Conservation (phyloP, 2,329 filamentous ascomycete genomes). For the Botryotinia calthae region DNA sequence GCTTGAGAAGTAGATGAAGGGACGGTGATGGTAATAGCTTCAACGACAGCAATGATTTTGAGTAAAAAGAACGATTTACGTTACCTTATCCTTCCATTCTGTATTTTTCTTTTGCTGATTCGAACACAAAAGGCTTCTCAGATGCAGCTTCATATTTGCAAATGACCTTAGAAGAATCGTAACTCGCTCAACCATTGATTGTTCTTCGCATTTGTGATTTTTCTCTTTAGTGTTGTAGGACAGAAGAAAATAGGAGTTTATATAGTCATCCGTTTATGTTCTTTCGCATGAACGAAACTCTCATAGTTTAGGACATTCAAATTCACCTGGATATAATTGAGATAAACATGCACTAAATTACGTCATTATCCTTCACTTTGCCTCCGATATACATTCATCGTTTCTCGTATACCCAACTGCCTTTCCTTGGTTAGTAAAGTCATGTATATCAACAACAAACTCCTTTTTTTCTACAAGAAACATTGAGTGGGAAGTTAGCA, state of each 20-base stretch:
- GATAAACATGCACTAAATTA: background rate
- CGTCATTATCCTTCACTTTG: background rate
- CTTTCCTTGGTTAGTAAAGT: background rate
- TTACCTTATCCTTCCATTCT: background rate
- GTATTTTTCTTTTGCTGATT: background rate
- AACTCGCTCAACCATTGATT: background rate
- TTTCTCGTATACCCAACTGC: background rate
- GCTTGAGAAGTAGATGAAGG: background rate
- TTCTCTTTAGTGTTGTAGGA: background rate
- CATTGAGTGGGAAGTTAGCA: no score
- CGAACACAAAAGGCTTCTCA: background rate
- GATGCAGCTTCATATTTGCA: background rate
- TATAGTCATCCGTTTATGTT: background rate
- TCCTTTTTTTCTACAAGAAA: no score
- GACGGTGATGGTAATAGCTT: background rate
- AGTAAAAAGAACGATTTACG: background rate
- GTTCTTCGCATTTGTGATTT: background rate
- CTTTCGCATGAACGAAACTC: background rate
- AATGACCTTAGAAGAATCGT: background rate
- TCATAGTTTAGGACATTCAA: background rate
- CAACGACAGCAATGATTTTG: background rate
- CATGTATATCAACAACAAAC: background rate
- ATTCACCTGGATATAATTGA: background rate
- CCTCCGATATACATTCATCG: background rate
- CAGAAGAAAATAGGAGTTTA: background rate